These are phyloP conservation scores for Tuber microsphaerosporum DNA, from an alignment of 495 filamentous ascomycete genomes.

Conservation along the genomic window DNA sequence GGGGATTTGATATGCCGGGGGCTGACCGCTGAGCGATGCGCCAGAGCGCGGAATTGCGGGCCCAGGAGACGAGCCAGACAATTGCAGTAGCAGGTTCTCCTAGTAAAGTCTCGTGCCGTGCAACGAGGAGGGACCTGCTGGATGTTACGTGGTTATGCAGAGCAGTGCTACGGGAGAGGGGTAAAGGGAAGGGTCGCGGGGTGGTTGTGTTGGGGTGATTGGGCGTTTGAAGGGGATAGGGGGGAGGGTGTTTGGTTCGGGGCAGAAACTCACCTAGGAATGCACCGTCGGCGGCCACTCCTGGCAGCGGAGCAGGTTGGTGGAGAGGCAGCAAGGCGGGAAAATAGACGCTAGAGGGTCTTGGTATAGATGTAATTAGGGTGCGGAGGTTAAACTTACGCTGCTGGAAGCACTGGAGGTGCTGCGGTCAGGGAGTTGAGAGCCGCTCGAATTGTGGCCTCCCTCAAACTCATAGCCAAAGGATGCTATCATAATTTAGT, in stretches of 20 bases:
- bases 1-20: slow-evolving; percentile 32
- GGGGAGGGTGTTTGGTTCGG: slow-evolving; percentile 41
- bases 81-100: slow-evolving; percentile 24
- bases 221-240: slow-evolving; percentile 42
- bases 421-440: slow-evolving; percentile 24
- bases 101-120: slow-evolving; percentile 17
- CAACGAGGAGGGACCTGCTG: slow-evolving; percentile 27
- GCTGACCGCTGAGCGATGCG: slow-evolving; percentile 38
- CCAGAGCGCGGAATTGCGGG: slow-evolving; percentile 27
- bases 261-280: slow-evolving; percentile 42
- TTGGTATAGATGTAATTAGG: neutral
- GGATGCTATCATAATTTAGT: neutral
- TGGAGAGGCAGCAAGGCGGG: no score
- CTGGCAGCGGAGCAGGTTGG: neutral
- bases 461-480: slow-evolving; percentile 16
- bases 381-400: neutral
- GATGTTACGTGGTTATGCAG: slow-evolving; percentile 39
- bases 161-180: slow-evolving; percentile 26
- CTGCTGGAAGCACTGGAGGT: slow-evolving; percentile 13
- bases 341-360: neutral
- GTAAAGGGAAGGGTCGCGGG: slow-evolving; percentile 26
- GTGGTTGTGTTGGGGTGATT: neutral
- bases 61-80: slow-evolving; percentile 24
- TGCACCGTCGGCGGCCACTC: neutral
- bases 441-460: slow-evolving; percentile 36